phyloP scores from a whole-genome alignment of 2,329 filamentous ascomycete species.

The Cladophialophora exuberans region DNA sequence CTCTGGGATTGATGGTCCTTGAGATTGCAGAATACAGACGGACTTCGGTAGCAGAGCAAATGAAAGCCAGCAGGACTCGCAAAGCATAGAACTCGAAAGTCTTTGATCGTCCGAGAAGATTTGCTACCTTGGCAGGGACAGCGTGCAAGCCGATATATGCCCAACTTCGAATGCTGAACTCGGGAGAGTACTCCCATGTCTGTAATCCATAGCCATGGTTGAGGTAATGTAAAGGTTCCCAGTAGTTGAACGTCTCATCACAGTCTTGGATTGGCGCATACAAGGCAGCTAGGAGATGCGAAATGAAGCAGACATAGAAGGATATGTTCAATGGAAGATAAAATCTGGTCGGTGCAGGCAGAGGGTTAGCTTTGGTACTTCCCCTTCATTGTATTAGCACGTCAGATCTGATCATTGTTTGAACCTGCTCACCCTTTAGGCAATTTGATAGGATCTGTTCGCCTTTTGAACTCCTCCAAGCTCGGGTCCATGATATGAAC shows the following conservation, averaged over 20 bases:
- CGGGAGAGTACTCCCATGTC: conserved; percentile 98
- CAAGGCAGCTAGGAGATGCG: conserved; percentile 74
- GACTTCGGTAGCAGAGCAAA: conserved; percentile 81
- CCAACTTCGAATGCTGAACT: conserved; percentile 95
- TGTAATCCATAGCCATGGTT: conserved; percentile 90
- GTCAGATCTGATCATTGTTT: not conserved
- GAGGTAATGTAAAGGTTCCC: conserved; percentile 95
- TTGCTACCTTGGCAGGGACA: conserved; percentile 66
- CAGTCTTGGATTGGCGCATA: conserved; percentile 95
- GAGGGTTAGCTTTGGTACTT: conserved; percentile 40
- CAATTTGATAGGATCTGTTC: conserved; percentile 14
- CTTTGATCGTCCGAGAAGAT: conserved; percentile 57
- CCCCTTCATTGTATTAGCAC: conserved; percentile 10
- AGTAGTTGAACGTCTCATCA: conserved; percentile 99
- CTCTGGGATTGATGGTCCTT: conserved; percentile 74
- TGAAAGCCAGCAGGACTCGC: conserved; percentile 71
- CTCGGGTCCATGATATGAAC: conserved; percentile 24
- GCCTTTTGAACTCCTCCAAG: conserved; percentile 17
- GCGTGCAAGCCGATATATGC: conserved; percentile 84
- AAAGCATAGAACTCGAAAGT: conserved; percentile 81
- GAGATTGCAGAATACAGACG: conserved; percentile 78
- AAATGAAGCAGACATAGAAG: conserved; percentile 77
- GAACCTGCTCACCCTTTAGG: conserved; percentile 14
- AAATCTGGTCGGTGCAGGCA: conserved; percentile 51
- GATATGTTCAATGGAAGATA: conserved; percentile 72